These are phyloP conservation scores for Starmerella potacharoeniae DNA, from an alignment of 805 yeast genomes.

Conservation along the genomic window DNA sequence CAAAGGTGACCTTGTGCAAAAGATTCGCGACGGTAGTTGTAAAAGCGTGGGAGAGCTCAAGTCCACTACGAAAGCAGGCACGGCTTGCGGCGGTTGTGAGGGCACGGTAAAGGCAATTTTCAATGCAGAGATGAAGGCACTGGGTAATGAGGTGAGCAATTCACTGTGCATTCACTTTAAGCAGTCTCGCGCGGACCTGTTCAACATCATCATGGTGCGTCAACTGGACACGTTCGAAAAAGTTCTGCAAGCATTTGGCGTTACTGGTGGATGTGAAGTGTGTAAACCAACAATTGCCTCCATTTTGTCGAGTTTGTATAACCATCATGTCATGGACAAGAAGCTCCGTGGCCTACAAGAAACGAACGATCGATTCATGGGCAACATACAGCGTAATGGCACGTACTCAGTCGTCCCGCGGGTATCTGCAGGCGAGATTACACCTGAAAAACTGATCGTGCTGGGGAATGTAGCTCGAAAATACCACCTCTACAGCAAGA, in stretches of 20 bases:
- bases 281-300: slow-evolving; percentile 33
- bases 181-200: slow-evolving; percentile 30
- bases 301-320: slow-evolving; percentile 30
- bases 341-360: slow-evolving; percentile 32
- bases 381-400: slow-evolving; percentile 33
- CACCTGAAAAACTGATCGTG: slow-evolving; percentile 32
- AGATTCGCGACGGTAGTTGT: slow-evolving; percentile 26
- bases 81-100: slow-evolving; percentile 34
- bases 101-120: slow-evolving; percentile 31
- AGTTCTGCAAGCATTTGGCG: slow-evolving; percentile 28
- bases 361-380: slow-evolving; percentile 31
- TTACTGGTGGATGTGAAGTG: slow-evolving; percentile 31
- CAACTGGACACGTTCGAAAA: slow-evolving; percentile 26
- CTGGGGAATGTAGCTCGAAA: slow-evolving; percentile 30
- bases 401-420: slow-evolving; percentile 33
- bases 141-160: slow-evolving; percentile 29
- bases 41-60: slow-evolving; percentile 29
- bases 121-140: slow-evolving; percentile 30
- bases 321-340: slow-evolving; percentile 27
- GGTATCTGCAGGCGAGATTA: slow-evolving; percentile 33
- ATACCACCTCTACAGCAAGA: slow-evolving; percentile 30
- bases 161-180: slow-evolving; percentile 30
- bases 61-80: slow-evolving; percentile 32
- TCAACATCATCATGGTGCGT: slow-evolving; percentile 30
- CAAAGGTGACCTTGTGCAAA: slow-evolving; percentile 28